Conservation (phyloP, 441 rosid genomes). For the Cnidoscolus chayamansa region DNA sequence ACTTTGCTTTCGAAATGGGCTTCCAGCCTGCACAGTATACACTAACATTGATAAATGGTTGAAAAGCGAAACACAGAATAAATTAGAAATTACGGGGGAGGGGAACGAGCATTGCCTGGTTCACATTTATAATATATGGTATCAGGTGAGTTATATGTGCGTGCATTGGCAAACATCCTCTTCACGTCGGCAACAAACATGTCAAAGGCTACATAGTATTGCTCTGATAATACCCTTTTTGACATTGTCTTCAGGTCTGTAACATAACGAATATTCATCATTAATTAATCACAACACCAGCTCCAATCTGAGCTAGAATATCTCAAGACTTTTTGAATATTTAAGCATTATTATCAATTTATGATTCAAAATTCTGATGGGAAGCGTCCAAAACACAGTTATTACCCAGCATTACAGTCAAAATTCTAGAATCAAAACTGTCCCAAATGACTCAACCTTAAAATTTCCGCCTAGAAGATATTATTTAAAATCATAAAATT, state of each 20-base stretch:
- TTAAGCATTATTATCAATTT: background rate
- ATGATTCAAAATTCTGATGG: background rate
- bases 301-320: background rate
- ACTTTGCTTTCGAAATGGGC: conserved; percentile 75
- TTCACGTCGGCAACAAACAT: conserved; percentile 93
- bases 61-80: background rate
- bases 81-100: background rate
- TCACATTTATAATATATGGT: conserved; percentile 84
- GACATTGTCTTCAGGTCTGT: conserved; percentile 89
- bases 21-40: conserved; percentile 60
- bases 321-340: background rate
- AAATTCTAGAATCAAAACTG: conserved; percentile 1
- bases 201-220: conserved; percentile 88
- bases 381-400: background rate
- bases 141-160: conserved; percentile 84
- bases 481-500: background rate
- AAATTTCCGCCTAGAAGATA: background rate
- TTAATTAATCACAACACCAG: conserved; percentile 1
- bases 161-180: conserved; percentile 89
- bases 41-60: background rate
- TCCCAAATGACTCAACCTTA: background rate
- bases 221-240: conserved; percentile 90
- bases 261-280: conserved; percentile 13
- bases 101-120: conserved; percentile 49
- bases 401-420: background rate